These are phyloP conservation scores for Pisolithus orientalis DNA, from an alignment of 768 basidiomycete species.

Conservation along the genomic window DNA sequence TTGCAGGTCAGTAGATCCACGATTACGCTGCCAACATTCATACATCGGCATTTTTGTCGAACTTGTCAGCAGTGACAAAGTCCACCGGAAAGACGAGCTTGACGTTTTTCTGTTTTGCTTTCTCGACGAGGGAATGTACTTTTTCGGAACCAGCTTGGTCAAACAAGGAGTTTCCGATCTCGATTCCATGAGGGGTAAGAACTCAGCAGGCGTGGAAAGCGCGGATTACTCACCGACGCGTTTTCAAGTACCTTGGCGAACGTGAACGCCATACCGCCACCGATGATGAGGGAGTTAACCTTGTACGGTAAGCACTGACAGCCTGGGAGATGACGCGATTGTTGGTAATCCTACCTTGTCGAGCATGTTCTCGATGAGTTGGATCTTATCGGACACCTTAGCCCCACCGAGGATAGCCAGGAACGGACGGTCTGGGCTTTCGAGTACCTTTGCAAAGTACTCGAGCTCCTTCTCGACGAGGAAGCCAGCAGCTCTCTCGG, in stretches of 20 bases:
- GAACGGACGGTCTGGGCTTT: constrained; percentile 92
- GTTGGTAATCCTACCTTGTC: constrained; percentile 62
- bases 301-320: constrained; percentile 20
- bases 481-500: constrained; percentile 90
- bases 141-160: constrained; percentile 86
- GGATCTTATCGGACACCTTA: constrained; percentile 98
- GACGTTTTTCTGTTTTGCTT: constrained; percentile 88
- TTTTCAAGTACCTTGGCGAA: constrained; percentile 93
- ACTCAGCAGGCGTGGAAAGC: not conserved
- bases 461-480: constrained; percentile 98
- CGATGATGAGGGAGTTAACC: constrained; percentile 94
- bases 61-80: constrained; percentile 92
- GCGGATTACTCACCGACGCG: constrained; percentile 46
- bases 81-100: constrained; percentile 95
- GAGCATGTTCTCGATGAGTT: constrained; percentile 97
- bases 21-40: constrained; percentile 9
- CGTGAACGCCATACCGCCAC: constrained; percentile 98
- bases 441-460: constrained; percentile 96
- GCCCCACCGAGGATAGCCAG: constrained; percentile 97
- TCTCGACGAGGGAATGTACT: constrained; percentile 76
- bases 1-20: not conserved
- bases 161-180: constrained; percentile 96
- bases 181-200: constrained; percentile 6
- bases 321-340: not conserved
- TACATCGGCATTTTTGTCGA: constrained; percentile 85